These are phyloP conservation scores for Globisporangium acanthophoron DNA, from an alignment of 352 stramenopile species.

Conservation along the genomic window DNA sequence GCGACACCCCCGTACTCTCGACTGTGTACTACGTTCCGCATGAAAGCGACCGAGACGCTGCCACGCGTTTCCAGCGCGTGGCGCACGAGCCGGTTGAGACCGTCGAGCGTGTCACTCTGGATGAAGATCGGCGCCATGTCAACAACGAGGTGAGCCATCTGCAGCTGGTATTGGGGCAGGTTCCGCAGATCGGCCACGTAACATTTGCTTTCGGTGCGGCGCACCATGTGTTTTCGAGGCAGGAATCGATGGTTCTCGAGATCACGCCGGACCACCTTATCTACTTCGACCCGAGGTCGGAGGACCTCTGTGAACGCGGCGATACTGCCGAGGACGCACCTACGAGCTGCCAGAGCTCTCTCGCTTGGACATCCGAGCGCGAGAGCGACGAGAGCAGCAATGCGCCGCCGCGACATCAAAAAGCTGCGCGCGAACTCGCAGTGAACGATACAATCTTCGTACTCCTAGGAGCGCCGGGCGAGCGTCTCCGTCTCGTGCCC, in stretches of 20 bases:
- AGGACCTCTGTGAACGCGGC: not conserved
- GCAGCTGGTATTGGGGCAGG: not conserved
- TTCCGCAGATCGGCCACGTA: not conserved
- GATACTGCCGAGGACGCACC: no score
- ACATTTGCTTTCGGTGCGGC: not conserved
- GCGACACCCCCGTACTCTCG: constrained; percentile 27
- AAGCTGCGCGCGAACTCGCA: constrained; percentile 38
- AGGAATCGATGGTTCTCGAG: constrained; percentile 18
- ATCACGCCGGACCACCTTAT: constrained; percentile 49
- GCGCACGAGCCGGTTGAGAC: constrained; percentile 17
- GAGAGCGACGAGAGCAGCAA: not conserved
- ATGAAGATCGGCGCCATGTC: not conserved
- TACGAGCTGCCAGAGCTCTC: not conserved
- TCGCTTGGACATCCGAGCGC: not conserved
- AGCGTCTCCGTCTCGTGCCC: constrained; percentile 6
- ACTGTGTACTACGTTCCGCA: constrained; percentile 69
- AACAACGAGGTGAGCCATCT: not conserved
- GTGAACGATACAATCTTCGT: constrained; percentile 44
- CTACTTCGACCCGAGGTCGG: constrained; percentile 13
- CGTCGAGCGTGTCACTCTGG: not conserved
- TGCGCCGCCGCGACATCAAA: constrained; percentile 26
- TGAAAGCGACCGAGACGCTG: constrained; percentile 16
- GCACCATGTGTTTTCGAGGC: not conserved
- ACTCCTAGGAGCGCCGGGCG: constrained; percentile 7
- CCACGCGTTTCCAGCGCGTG: constrained; percentile 28